Base-by-base conservation (phyloP, 2,329 filamentous ascomycete species). In the Chaetomium globosum region DNA sequence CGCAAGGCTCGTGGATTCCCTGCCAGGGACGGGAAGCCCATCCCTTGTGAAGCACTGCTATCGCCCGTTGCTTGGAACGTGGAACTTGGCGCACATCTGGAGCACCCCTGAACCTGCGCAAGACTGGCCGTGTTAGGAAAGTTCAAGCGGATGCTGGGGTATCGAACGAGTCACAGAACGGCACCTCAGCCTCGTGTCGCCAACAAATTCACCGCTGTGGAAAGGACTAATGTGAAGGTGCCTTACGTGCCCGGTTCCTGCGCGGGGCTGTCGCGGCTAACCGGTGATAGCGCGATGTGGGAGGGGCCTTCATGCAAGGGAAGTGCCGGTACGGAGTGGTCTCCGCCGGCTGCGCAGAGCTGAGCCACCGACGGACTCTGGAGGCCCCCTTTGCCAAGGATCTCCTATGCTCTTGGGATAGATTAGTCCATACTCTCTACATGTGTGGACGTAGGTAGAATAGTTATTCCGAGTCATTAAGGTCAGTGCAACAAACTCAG, bases 201-300 rank as follows among this genome's bases (percentile, higher is more conserved):
- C 33, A 65, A 56, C 28, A 53, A 16, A 51, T 49, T 64, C 57
- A 64, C 61, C 61, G 65, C 52, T 54, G 57, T 9, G 26, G 26
- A 16, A 56, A 53, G 59, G 58, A 64, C 62, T 65, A 57, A 64
- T 68, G 66, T 64, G 39, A 39, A 53, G 49, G 21, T 31, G 60
- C 36, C 51, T 46, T 53, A 26, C 26, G 19, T 30, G 21, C 30
- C 19, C n/a, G 16, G 36, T 21, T 6, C 16, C 23, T 21, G 23
- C 53, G 36, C 30, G 51, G 57, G 48, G 51, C 36, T 51, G 28
- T 16, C 12, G 26, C 36, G 33, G 21, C 36, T 64, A 53, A 48
- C 48, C 12, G 19, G 23, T 28, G 59, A 53, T 43, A 30, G 53
- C 28, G 53, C 21, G 30, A 21, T 13, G 8, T 19, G 39, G 16